Evolutionary conservation across 1,284 basidiomycete genomes (phyloP), one percentile per base, ranked within the genome.

Genomic region (Melampsora occidentalis): DNA sequence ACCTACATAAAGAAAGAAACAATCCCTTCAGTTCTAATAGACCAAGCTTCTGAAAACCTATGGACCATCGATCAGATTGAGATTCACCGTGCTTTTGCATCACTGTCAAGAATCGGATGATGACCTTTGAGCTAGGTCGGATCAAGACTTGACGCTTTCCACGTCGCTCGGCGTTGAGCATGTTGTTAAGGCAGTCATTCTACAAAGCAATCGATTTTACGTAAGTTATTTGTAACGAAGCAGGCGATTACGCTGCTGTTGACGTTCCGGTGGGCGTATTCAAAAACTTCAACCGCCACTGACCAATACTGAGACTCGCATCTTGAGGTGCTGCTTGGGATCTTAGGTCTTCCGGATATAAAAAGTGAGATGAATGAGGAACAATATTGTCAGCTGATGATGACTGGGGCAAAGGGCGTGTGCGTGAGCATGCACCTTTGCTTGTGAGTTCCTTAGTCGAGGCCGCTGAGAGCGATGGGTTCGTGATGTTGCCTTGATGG

Each of bases 151-250:
- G 94, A 53, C 81, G 92, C 88, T 97, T 97, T 84, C 94, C 95
- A 83, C 93, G 91, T 84, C 93, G 92, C 87, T 97, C 95, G 83
- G 95, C 94, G 82, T 97, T 97, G 90, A 95, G 92, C 81, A 97
- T 96, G 89, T 92, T 94, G 89, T 96, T 96, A 87, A 90, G 86
- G 86, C 90, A 91, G 86, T 93, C 92, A 83, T 92, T 93, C 71
- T 73, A 25, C 18, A 51, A 59, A 57, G 18, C 18, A n/a, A 49
- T 2, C 59, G n/a, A 51, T n/a, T 39, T 28, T 10, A 31, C 12
- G 46, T 20, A n/a, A 31, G 20, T 61, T 2, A 68, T 46, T 42
- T 14, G 22, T 42, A 31, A 49, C 33, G 16, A 25, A 33, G 42
- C 31, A 6, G 25, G 39, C 16, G 9, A 57, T 39, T n/a, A 49